Percentiles rank a stretch among this genome's conserved stretches.
These are phyloP conservation scores for Coemansia sp. DNA, from an alignment of 192 early-diverging fungal genomes.

Conservation along the genomic window DNA sequence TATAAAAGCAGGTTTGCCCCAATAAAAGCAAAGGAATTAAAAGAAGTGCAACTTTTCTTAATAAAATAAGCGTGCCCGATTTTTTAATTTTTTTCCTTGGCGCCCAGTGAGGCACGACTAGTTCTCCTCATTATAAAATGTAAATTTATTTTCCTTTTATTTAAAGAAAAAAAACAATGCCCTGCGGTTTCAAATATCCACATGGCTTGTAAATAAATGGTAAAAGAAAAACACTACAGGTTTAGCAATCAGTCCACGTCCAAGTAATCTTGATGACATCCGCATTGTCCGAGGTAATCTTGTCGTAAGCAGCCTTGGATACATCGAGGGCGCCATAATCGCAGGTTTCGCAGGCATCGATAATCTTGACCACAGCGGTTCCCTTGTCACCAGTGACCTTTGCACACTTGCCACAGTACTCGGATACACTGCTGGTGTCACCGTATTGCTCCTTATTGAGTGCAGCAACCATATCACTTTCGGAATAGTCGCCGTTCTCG, in stretches of 20 bases:
- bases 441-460: constrained; percentile 52
- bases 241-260: constrained; percentile 32
- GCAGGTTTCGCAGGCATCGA: constrained; percentile 56
- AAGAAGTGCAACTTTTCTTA: no score
- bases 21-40: no score
- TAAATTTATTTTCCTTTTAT: neutral
- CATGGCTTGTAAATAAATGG: neutral
- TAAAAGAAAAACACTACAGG: neutral
- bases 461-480: constrained; percentile 35
- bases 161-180: neutral
- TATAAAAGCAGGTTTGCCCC: no score
- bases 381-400: constrained; percentile 52
- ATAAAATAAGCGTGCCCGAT: no score
- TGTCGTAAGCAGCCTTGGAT: constrained; percentile 46
- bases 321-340: constrained; percentile 47
- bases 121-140: neutral
- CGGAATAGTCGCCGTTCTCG: constrained; percentile 4
- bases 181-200: neutral
- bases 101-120: no score
- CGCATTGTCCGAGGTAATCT: constrained; percentile 26
- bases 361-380: constrained; percentile 50
- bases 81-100: neutral
- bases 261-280: constrained; percentile 37
- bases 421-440: constrained; percentile 39
- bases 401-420: constrained; percentile 48